Evolutionary conservation across 495 filamentous ascomycete species (phyloP), one percentile per base, ranked within the genome.

Genomic region (Darksidea phi): DNA sequence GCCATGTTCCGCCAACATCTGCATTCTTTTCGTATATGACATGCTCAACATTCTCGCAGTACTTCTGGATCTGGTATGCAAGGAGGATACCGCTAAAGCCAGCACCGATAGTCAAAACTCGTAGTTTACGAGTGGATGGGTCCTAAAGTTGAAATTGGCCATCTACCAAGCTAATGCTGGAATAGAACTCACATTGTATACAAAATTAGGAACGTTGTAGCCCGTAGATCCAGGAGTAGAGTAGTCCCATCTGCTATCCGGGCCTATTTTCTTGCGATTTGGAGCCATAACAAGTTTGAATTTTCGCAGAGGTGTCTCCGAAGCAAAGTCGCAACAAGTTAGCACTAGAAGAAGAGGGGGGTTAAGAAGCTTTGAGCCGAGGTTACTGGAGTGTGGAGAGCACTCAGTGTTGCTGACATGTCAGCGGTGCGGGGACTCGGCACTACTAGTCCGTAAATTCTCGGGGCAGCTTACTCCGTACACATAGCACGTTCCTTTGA

Each of bases 21-120:
- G 24, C 54, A 48, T 74, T 74, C 57, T 71, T 74, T 66, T 75
- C 73, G 55, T 74, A 74, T 5, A 74, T 72, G 17, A 70, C 69
- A 59, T 71, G 70, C 41, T 74, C 72, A 20, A 75, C 64, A 51
- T 73, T 75, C 20, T 54, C 13, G 18, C 63, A 68, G 8, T 68
- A 43, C 52, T 75, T 75, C 64, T 75, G 72, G 28, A 75, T 68
- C 32, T 67, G 63, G 46, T 75, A 75, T 23, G 72, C 72, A 52
- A 69, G 64, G 42, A 75, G 60, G 17, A 75, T 75, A 18, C 69
- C 71, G n/a, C 66, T 67, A 25, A 73, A 67, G 38, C 72, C 72
- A 15, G 64, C 72, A 15, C 71, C 72, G 42, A 75, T 70, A 17
- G 68, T 72, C 10, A 75, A 38, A 25, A 75, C 67, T 26, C 56